phyloP scores from a whole-genome alignment of 1,139 yeast genomes.

The Pichia sp. region DNA sequence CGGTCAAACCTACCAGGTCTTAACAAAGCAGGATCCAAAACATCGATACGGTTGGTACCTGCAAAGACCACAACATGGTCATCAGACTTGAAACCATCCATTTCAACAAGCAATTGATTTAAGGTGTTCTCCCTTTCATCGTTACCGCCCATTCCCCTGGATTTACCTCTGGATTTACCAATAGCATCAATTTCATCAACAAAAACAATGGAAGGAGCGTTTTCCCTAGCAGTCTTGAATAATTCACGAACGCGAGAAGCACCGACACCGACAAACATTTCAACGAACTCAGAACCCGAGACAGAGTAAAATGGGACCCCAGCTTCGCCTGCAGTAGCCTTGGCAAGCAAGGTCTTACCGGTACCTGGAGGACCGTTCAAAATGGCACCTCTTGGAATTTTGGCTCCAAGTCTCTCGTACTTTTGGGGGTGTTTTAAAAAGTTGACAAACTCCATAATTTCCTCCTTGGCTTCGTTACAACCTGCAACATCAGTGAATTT shows the following conservation, averaged over 20 bases:
- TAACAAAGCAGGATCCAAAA: slow-evolving; percentile 83
- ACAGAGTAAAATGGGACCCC: slow-evolving; percentile 94
- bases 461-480: slow-evolving; percentile 95
- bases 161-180: slow-evolving; percentile 85
- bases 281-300: slow-evolving; percentile 97
- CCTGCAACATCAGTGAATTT: slow-evolving; percentile 96
- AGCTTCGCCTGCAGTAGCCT: slow-evolving; percentile 98
- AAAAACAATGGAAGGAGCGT: slow-evolving; percentile 90
- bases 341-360: slow-evolving; percentile 95
- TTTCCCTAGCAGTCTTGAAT: slow-evolving; percentile 85
- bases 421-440: slow-evolving; percentile 85
- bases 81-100: slow-evolving; percentile 90
- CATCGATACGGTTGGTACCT: slow-evolving; percentile 95
- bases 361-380: slow-evolving; percentile 99
- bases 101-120: slow-evolving; percentile 91
- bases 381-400: slow-evolving; percentile 96
- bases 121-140: slow-evolving; percentile 96
- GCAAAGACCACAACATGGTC: slow-evolving; percentile 97
- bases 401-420: slow-evolving; percentile 89
- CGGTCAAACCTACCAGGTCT: slow-evolving; percentile 98
- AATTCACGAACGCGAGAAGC: slow-evolving; percentile 95
- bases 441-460: slow-evolving; percentile 94
- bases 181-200: slow-evolving; percentile 98
- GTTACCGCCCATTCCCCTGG: slow-evolving; percentile 65
- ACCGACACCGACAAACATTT: slow-evolving; percentile 99